A percentile compares a stretch with the other conserved stretches of the same genome.
Evolutionary conservation across 345 rosid genomes (phyloP).

Genomic region (Pistacia vera): DNA sequence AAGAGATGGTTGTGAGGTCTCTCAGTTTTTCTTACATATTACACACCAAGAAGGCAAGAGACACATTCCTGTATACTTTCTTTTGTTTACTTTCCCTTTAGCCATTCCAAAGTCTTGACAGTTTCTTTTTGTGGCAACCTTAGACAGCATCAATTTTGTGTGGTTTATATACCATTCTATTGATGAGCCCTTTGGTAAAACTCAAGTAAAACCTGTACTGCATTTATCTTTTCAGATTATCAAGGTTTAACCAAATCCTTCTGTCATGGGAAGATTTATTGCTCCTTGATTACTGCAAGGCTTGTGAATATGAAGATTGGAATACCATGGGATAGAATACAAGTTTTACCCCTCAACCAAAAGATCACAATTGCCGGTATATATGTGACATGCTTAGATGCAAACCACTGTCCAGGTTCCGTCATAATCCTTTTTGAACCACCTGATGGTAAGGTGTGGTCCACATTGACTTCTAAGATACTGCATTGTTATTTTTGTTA

Average conservation of each 20-base stretch:
- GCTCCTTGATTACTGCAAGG: conserved; percentile 82
- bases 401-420: conserved; percentile 97
- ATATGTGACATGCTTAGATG: conserved; percentile 82
- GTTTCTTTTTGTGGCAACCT: neutral
- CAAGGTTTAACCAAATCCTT: conserved; percentile 92
- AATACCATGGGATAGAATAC: conserved; percentile 77
- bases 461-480: conserved; percentile 21
- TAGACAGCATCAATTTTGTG: neutral
- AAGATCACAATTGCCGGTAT: conserved; percentile 63
- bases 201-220: neutral
- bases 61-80: neutral
- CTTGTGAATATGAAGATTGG: conserved; percentile 89
- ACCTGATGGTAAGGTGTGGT: conserved; percentile 84
- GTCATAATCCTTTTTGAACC: conserved; percentile 85
- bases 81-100: neutral
- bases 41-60: neutral
- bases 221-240: conserved; percentile 65
- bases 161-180: neutral
- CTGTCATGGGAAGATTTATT: conserved; percentile 86
- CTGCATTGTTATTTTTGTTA: conserved; percentile 3
- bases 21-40: neutral
- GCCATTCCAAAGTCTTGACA: too few relatives aligned
- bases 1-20: neutral
- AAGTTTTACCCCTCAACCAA: conserved; percentile 74
- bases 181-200: neutral